These are phyloP conservation scores for Neoarthrinium moseri DNA, from an alignment of 2,329 filamentous ascomycete species.

Conservation along the genomic window DNA sequence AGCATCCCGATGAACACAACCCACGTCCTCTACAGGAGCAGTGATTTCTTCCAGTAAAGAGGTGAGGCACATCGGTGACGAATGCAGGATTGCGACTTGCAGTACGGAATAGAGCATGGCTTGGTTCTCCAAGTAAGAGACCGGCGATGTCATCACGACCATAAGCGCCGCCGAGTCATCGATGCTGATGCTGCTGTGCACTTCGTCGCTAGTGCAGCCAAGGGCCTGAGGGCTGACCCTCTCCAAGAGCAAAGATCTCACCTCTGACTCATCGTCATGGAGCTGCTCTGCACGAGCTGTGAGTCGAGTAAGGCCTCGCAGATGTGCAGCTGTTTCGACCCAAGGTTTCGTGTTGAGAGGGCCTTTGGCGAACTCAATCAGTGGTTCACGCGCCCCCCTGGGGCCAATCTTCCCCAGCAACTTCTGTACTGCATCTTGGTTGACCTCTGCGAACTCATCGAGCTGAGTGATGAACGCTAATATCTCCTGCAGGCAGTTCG, in stretches of 20 bases:
- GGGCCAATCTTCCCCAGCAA: conserved; percentile 4
- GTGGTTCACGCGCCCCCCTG: not conserved
- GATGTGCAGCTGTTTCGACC: not conserved
- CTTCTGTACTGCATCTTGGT: conserved; percentile 9
- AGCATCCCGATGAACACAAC: conserved; percentile 8
- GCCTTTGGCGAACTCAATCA: not conserved
- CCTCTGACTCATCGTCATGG: not conserved
- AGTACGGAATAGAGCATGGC: conserved; percentile 12
- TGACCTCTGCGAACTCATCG: conserved; percentile 7
- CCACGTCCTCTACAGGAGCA: conserved; percentile 5
- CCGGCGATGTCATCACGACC: conserved; percentile 9
- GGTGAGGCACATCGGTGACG: conserved; percentile 7
- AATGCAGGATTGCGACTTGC: conserved; percentile 10
- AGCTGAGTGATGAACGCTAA: conserved; percentile 2
- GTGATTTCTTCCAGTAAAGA: conserved; percentile 12
- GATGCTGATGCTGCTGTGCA: conserved; percentile 5
- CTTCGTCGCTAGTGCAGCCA: conserved; percentile 9
- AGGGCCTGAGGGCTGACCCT: conserved; percentile 5
- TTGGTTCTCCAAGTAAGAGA: conserved; percentile 11
- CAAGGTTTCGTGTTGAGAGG: conserved; percentile 4
- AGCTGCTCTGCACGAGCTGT: not conserved
- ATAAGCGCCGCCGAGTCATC: conserved; percentile 12
- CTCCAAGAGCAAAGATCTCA: conserved; percentile 7
- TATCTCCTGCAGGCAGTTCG: conserved; percentile 5
- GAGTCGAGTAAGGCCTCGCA: not conserved